A percentile compares a stretch with the other conserved stretches of the same genome.
These are phyloP conservation scores for Pestalotiopsis sp. DNA, from an alignment of 2,329 filamentous ascomycete genomes.

Conservation along the genomic window DNA sequence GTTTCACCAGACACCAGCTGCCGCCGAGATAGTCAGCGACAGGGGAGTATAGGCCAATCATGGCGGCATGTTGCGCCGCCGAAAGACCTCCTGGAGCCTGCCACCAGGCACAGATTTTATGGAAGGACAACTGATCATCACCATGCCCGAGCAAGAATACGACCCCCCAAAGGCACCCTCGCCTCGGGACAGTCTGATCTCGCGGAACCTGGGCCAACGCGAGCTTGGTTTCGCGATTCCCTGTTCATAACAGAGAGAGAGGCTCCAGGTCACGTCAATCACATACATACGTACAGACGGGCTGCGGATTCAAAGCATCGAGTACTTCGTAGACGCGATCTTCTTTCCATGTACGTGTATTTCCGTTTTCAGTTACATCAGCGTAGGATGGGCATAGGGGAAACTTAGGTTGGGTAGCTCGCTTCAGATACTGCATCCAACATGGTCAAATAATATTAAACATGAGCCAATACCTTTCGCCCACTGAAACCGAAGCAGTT, in stretches of 20 bases:
- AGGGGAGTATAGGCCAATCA: constrained; percentile 13
- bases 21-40: constrained; percentile 12
- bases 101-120: neutral
- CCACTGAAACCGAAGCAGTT: constrained; percentile 10
- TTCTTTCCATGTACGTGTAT: neutral
- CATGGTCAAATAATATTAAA: neutral
- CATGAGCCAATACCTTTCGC: neutral
- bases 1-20: constrained; percentile 17
- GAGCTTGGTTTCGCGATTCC: neutral
- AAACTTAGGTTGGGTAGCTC: neutral
- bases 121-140: constrained; percentile 8
- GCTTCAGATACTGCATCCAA: neutral
- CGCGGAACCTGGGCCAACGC: neutral
- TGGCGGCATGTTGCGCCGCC: neutral
- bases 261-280: neutral
- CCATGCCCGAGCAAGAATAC: neutral
- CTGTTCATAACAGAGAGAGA: neutral
- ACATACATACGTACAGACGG: neutral
- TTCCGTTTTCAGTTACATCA: neutral
- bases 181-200: neutral
- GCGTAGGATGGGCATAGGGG: neutral
- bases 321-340: neutral
- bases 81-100: neutral
- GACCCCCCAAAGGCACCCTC: neutral
- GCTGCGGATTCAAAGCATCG: neutral